Conservation (phyloP, 2,329 filamentous ascomycete species). For the Piedraia hortae region DNA sequence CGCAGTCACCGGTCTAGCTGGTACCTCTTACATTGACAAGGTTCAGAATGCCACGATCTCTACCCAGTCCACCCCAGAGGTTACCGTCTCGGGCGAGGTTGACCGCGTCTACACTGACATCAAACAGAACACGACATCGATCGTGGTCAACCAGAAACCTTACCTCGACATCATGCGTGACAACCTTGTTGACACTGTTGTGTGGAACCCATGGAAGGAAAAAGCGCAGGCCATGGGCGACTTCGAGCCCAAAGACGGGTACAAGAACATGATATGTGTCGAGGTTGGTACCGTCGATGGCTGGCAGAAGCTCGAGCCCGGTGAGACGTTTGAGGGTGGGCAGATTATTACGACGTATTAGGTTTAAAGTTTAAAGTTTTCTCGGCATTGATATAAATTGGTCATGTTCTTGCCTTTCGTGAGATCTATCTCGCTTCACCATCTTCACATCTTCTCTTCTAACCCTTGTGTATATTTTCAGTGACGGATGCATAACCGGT, state of each 20-base stretch:
- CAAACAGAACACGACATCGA: slow-evolving; percentile 32
- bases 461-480: no score
- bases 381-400: no score
- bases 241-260: slow-evolving; percentile 71
- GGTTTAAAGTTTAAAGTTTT: no score
- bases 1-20: slow-evolving; percentile 47
- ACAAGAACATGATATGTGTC: slow-evolving; percentile 79
- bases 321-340: slow-evolving; percentile 38
- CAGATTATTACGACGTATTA: slow-evolving; percentile 22
- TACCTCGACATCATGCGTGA: slow-evolving; percentile 53
- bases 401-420: no score
- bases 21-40: slow-evolving; percentile 58
- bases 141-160: slow-evolving; percentile 34
- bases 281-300: slow-evolving; percentile 64
- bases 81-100: slow-evolving; percentile 51
- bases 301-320: slow-evolving; percentile 66
- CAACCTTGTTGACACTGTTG: slow-evolving; percentile 63
- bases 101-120: slow-evolving; percentile 62
- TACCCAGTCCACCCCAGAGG: slow-evolving; percentile 33
- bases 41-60: slow-evolving; percentile 34
- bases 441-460: no score
- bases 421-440: no score
- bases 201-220: slow-evolving; percentile 91
- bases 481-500: no score
- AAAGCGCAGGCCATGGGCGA: slow-evolving; percentile 62